These are phyloP conservation scores for Alternaria gaisen DNA, from an alignment of 2,329 filamentous ascomycete genomes.

Conservation along the genomic window DNA sequence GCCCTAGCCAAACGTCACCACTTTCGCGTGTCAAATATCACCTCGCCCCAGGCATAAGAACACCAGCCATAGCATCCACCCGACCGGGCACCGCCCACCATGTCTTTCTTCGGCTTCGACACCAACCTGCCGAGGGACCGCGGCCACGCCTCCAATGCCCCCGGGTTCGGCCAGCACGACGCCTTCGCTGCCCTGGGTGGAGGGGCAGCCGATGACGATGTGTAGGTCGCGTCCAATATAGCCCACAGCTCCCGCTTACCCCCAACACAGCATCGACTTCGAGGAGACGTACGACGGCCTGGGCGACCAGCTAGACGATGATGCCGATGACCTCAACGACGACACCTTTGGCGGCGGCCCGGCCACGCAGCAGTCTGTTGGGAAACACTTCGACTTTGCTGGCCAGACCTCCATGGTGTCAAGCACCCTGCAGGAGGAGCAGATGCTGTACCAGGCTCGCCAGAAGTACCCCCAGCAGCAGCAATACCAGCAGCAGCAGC, in stretches of 20 bases:
- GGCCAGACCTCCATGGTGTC: constrained; percentile 89
- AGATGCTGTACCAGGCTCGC: constrained; percentile 81
- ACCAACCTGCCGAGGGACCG: constrained; percentile 69
- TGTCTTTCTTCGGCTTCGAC: constrained; percentile 96
- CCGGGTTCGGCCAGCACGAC: constrained; percentile 88
- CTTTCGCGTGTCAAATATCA: constrained; percentile 14
- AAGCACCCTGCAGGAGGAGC: constrained; percentile 88
- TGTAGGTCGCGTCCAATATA: constrained; percentile 53
- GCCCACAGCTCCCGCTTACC: constrained; percentile 52
- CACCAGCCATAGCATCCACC: constrained; percentile 12
- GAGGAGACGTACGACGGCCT: constrained; percentile 98
- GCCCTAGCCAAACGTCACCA: constrained; percentile 32
- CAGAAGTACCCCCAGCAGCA: constrained; percentile 61
- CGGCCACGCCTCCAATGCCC: constrained; percentile 72
- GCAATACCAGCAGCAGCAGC: constrained; percentile 8
- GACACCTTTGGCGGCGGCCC: constrained; percentile 78
- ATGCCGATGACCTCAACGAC: constrained; percentile 93
- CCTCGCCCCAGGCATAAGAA: constrained; percentile 4
- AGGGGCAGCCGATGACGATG: constrained; percentile 66
- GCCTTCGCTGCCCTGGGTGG: constrained; percentile 85
- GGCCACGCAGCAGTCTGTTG: constrained; percentile 65
- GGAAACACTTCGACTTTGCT: constrained; percentile 97
- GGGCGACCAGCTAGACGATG: constrained; percentile 88
- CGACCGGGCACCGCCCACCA: constrained; percentile 50
- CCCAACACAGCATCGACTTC: constrained; percentile 77